These are phyloP conservation scores for Ramalina intermedia DNA, from an alignment of 495 filamentous ascomycete genomes.

Conservation along the genomic window DNA sequence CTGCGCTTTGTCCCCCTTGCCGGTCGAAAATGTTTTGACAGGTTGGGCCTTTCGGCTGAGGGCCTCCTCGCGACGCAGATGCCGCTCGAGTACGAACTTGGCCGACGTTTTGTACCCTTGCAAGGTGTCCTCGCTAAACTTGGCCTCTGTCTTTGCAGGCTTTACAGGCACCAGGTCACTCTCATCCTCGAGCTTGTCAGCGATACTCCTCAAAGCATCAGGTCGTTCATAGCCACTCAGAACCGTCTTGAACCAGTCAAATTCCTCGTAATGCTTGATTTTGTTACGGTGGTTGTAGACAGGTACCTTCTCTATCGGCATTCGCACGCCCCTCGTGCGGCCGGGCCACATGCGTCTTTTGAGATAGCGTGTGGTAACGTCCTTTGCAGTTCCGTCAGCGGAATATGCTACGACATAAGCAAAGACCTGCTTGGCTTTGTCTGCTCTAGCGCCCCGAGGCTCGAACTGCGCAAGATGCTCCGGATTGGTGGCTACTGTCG, in stretches of 20 bases:
- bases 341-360: slow-evolving; percentile 73
- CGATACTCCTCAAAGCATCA: slow-evolving; percentile 41
- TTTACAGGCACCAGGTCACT: slow-evolving; percentile 59
- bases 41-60: slow-evolving; percentile 51
- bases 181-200: slow-evolving; percentile 65
- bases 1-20: slow-evolving; percentile 50
- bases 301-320: slow-evolving; percentile 63
- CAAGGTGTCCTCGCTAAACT: slow-evolving; percentile 63
- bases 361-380: slow-evolving; percentile 87
- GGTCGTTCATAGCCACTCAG: slow-evolving; percentile 61
- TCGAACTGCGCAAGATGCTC: slow-evolving; percentile 68
- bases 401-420: slow-evolving; percentile 84
- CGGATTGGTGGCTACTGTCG: slow-evolving; percentile 49
- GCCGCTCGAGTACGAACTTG: slow-evolving; percentile 73
- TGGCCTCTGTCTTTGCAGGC: slow-evolving; percentile 52
- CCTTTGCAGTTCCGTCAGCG: slow-evolving; percentile 76
- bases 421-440: slow-evolving; percentile 77
- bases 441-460: slow-evolving; percentile 64
- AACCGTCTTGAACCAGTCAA: slow-evolving; percentile 75
- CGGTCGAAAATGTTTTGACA: slow-evolving; percentile 59
- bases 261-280: slow-evolving; percentile 51
- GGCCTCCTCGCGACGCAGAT: slow-evolving; percentile 87
- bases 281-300: slow-evolving; percentile 60
- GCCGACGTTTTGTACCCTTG: slow-evolving; percentile 77
- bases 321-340: slow-evolving; percentile 73